Evolutionary conservation across 2,329 filamentous ascomycete genomes (phyloP).

Genomic region (Colletotrichum destructivum): DNA sequence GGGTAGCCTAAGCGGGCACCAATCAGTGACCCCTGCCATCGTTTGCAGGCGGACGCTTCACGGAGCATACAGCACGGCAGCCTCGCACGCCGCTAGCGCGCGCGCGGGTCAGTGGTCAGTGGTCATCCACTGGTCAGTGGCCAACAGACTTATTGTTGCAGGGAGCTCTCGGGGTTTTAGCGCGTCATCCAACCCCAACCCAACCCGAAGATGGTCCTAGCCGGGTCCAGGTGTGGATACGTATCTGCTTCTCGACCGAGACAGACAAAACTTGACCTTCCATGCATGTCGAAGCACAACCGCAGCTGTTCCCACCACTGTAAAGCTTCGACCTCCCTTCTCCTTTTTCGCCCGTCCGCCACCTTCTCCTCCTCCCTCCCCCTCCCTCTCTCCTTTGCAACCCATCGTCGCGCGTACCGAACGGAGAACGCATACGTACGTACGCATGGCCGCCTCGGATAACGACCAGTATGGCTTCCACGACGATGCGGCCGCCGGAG

Average conservation of each 20-base stretch:
- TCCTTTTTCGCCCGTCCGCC: not conserved
- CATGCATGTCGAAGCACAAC: conserved; percentile 26
- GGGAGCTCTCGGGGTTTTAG: conserved; percentile 34
- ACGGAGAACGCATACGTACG: conserved; percentile 27
- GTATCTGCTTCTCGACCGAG: conserved; percentile 39
- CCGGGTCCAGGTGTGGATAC: conserved; percentile 41
- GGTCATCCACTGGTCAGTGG: not conserved
- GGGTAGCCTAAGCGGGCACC: conserved; percentile 36
- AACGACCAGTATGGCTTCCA: conserved; percentile 61
- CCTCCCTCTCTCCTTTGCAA: conserved; percentile 21
- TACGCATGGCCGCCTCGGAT: conserved; percentile 59
- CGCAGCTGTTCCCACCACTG: conserved; percentile 7
- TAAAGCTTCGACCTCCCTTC: conserved; percentile 8
- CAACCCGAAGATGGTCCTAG: conserved; percentile 6
- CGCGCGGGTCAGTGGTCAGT: conserved; percentile 3
- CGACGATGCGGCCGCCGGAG: conserved; percentile 61
- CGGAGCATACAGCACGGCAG: conserved; percentile 4
- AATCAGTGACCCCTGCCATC: conserved; percentile 30
- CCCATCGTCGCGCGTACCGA: conserved; percentile 38
- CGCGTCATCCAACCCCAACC: conserved; percentile 39
- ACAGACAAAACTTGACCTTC: conserved; percentile 42
- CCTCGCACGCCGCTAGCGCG: conserved; percentile 13
- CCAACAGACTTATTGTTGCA: not conserved
- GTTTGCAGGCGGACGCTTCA: not conserved
- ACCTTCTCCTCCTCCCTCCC: not conserved